A percentile compares a stretch with the other conserved stretches of the same genome.
Conservation (phyloP, 176 grass and related monocot genomes). For the Ampelocalamus luodianensis region DNA sequence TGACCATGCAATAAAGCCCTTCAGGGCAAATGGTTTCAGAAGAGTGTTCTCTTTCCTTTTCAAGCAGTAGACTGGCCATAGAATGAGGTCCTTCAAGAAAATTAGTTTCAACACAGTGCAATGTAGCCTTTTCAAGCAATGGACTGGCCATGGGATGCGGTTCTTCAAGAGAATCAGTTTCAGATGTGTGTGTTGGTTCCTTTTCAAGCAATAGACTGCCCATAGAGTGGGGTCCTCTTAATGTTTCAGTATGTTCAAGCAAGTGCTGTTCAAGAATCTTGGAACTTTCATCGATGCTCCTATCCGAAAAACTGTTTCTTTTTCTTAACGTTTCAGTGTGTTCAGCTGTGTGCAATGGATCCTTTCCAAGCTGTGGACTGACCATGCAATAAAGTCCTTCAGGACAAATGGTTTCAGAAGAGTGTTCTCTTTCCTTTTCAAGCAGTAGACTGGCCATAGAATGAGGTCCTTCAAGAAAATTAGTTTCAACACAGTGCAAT, state of each 20-base stretch:
- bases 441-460: background rate
- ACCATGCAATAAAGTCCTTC: background rate
- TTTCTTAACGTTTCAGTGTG: background rate
- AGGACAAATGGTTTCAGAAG: background rate
- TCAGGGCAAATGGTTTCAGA: background rate
- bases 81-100: constrained; percentile 3
- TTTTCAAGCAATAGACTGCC: background rate
- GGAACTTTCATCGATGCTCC: background rate
- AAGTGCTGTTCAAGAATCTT: constrained; percentile 33
- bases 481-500: background rate
- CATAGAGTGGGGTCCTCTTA: background rate
- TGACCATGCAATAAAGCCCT: background rate
- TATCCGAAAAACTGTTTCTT: background rate
- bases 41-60: background rate
- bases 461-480: constrained; percentile 5
- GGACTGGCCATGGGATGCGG: background rate
- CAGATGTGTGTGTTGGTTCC: background rate
- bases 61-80: constrained; percentile 1
- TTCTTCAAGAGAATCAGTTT: constrained; percentile 17
- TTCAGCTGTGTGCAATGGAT: background rate
- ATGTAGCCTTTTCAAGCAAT: background rate
- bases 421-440: constrained; percentile 1
- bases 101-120: constrained; percentile 4
- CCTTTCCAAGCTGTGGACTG: background rate
- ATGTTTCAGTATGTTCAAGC: no score